Percentiles rank a stretch among this genome's conserved stretches.
phyloP scores from a whole-genome alignment of 75 land plant genomes.

The Sequoia sempervirens region DNA sequence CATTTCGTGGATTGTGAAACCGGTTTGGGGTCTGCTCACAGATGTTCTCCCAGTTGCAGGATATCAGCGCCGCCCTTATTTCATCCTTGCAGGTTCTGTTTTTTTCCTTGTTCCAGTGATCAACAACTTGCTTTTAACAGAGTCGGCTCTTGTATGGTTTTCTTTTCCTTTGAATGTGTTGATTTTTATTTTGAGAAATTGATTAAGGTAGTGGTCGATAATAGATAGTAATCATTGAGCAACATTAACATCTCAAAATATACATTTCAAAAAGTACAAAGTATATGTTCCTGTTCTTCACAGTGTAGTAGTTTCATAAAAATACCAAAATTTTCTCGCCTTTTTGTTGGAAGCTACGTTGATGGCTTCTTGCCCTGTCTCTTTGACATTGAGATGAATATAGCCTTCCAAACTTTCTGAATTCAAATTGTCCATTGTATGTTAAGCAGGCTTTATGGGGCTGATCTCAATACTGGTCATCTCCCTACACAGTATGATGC shows the following conservation, averaged over 20 bases:
- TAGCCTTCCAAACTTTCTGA: neutral
- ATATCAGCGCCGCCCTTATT: conserved; percentile 58
- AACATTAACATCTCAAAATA: neutral
- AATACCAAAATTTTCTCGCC: neutral
- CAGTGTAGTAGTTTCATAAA: neutral
- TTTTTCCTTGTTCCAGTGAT: neutral
- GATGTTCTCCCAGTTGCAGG: conserved; percentile 40
- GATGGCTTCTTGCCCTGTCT: neutral
- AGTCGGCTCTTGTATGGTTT: neutral
- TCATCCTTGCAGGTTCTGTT: conserved; percentile 32
- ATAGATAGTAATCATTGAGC: neutral
- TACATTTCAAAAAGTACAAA: neutral
- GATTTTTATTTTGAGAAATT: neutral
- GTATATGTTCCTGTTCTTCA: neutral
- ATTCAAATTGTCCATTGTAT: conserved; percentile 21
- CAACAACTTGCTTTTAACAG: neutral
- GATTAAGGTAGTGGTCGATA: neutral
- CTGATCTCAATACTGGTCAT: conserved; percentile 44
- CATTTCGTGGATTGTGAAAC: conserved; percentile 49
- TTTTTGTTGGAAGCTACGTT: neutral
- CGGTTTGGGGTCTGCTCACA: conserved; percentile 45
- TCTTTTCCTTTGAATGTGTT: neutral
- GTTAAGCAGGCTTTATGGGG: conserved; percentile 48
- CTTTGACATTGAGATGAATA: neutral
- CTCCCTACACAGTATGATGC: conserved; percentile 37